phyloP scores from a whole-genome alignment of 352 stramenopile species.

The Phytophthora citrophthora region DNA sequence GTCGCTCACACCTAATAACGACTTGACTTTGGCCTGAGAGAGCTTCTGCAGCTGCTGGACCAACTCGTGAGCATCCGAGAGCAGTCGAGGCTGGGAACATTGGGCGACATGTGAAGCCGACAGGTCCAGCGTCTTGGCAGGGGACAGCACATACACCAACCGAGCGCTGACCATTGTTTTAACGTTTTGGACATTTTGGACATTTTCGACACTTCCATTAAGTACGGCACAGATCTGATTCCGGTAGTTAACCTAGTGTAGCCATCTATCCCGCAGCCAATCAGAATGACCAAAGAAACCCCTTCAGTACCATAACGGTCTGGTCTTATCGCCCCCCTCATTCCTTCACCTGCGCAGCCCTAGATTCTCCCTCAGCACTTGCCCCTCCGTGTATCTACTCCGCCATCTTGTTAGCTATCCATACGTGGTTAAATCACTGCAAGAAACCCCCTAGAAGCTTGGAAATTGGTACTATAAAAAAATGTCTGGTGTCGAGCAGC shows the following conservation, averaged over 20 bases:
- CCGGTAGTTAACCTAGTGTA: too few species aligned
- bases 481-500: slow-evolving; percentile 44
- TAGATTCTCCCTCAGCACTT: background rate
- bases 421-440: slow-evolving; percentile 2
- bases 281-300: slow-evolving; percentile 7
- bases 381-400: background rate
- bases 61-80: slow-evolving; percentile 63
- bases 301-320: background rate
- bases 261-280: slow-evolving; percentile 24
- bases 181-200: background rate
- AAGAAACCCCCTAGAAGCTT: slow-evolving; percentile 4
- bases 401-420: slow-evolving; percentile 10
- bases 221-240: too few species aligned
- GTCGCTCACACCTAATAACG: slow-evolving; percentile 83
- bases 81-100: slow-evolving; percentile 56
- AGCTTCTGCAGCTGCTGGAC: slow-evolving; percentile 70
- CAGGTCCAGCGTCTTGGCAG: slow-evolving; percentile 90
- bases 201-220: too few species aligned
- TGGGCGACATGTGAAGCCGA: slow-evolving; percentile 29
- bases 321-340: background rate
- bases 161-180: slow-evolving; percentile 28
- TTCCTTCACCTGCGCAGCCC: background rate
- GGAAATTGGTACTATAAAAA: background rate
- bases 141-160: slow-evolving; percentile 86
- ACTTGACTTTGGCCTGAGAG: slow-evolving; percentile 76